These are phyloP conservation scores for Pyricularia sp. DNA, from an alignment of 2,329 filamentous ascomycete species.

Conservation along the genomic window DNA sequence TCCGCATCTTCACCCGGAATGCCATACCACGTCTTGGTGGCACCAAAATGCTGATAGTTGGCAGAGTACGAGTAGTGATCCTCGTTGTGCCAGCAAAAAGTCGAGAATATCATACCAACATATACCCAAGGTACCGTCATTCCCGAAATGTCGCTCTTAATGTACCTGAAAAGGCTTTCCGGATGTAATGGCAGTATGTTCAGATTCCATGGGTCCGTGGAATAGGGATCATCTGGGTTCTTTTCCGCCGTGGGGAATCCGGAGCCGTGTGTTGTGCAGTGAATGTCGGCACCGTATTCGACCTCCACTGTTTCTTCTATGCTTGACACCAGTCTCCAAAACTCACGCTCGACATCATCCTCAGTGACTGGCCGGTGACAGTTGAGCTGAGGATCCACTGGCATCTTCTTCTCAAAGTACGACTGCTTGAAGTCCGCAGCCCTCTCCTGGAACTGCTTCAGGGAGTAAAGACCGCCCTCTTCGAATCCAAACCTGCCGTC, in stretches of 20 bases:
- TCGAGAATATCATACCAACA: slow-evolving; percentile 98
- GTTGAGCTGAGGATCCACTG: slow-evolving; percentile 72
- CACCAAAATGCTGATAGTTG: slow-evolving; percentile 96
- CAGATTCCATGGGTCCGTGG: slow-evolving; percentile 88
- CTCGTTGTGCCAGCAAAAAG: slow-evolving; percentile 98
- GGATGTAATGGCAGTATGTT: slow-evolving; percentile 83
- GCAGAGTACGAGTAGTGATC: slow-evolving; percentile 97
- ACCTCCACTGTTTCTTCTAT: slow-evolving; percentile 94
- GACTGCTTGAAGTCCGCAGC: slow-evolving; percentile 88
- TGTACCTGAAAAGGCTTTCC: slow-evolving; percentile 89
- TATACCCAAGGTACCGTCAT: slow-evolving; percentile 99
- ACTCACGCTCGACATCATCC: slow-evolving; percentile 91
- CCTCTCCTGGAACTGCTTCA: slow-evolving; percentile 92
- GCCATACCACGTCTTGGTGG: slow-evolving; percentile 98
- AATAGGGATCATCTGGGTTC: slow-evolving; percentile 75
- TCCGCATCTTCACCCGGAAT: slow-evolving; percentile 88
- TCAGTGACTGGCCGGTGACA: slow-evolving; percentile 73
- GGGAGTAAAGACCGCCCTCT: slow-evolving; percentile 87
- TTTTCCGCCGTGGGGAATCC: slow-evolving; percentile 92
- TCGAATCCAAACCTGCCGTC: slow-evolving; percentile 97
- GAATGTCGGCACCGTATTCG: slow-evolving; percentile 95
- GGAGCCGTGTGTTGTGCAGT: slow-evolving; percentile 94
- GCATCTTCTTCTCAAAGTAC: slow-evolving; percentile 86
- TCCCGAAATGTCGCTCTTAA: slow-evolving; percentile 95
- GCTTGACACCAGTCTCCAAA: slow-evolving; percentile 90